A percentile compares a stretch with the other conserved stretches of the same genome.
phyloP scores from a whole-genome alignment of 176 grass and related monocot species.

The Phoenix dactylifera region DNA sequence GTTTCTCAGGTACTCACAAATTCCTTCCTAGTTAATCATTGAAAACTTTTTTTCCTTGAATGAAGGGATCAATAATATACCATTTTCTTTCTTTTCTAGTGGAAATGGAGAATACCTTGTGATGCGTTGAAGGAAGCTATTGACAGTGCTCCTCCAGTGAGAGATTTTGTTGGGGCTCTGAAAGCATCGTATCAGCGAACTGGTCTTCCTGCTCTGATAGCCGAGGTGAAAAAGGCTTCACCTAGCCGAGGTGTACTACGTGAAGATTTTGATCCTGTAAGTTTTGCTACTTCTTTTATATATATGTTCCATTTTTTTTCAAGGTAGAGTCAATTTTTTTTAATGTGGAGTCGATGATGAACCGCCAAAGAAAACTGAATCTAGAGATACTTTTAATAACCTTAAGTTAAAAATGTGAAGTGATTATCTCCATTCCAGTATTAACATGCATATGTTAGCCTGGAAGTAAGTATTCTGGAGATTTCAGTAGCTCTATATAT shows the following conservation, averaged over 20 bases:
- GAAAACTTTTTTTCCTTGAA: neutral
- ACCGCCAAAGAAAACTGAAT: too few relatives aligned
- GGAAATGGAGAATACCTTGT: constrained; percentile 23
- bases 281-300: constrained; percentile 12
- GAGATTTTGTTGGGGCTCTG: constrained; percentile 68
- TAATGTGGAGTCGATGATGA: too few relatives aligned
- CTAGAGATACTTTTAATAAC: too few relatives aligned
- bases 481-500: too few relatives aligned
- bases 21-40: constrained; percentile 1
- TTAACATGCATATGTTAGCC: too few relatives aligned
- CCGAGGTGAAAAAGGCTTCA: constrained; percentile 91
- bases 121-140: constrained; percentile 34
- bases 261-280: constrained; percentile 87
- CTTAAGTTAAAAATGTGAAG: too few relatives aligned
- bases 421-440: too few relatives aligned
- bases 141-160: constrained; percentile 38
- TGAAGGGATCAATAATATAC: neutral
- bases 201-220: constrained; percentile 64
- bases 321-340: too few relatives aligned
- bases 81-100: constrained; percentile 20
- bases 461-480: too few relatives aligned
- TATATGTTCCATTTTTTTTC: too few relatives aligned
- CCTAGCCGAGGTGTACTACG: constrained; percentile 73
- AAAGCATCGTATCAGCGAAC: constrained; percentile 39
- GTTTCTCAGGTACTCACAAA: constrained; percentile 43